A percentile compares a stretch with the other conserved stretches of the same genome.
phyloP scores from a whole-genome alignment of 1,284 basidiomycete species.

The Cryptococcus amylolentus region DNA sequence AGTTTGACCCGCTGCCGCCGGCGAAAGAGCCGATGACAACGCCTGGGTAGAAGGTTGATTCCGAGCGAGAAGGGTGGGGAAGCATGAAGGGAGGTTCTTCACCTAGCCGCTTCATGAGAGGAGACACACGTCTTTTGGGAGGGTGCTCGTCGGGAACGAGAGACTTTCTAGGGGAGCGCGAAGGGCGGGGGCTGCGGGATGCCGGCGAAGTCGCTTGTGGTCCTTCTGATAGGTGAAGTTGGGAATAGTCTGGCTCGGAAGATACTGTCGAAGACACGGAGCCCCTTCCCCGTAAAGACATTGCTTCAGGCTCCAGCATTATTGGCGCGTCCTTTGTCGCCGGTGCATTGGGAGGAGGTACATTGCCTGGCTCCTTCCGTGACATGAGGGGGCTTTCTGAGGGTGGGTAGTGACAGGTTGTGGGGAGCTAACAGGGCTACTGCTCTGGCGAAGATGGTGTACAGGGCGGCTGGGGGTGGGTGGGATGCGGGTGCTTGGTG shows the following conservation, averaged over 20 bases:
- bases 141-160: not conserved
- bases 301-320: not conserved
- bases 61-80: slow-evolving; percentile 14
- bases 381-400: no score
- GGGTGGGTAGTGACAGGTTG: no score
- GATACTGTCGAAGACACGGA: not conserved
- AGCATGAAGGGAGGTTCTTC: slow-evolving; percentile 30
- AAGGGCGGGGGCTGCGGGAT: not conserved
- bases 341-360: not conserved
- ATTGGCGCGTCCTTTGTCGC: not conserved
- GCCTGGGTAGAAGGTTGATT: slow-evolving; percentile 24
- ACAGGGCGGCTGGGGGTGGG: no score
- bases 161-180: not conserved
- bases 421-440: no score
- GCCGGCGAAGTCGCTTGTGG: not conserved
- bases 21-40: slow-evolving; percentile 29
- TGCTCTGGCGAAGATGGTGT: no score
- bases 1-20: slow-evolving; percentile 6
- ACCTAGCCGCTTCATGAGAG: slow-evolving; percentile 24
- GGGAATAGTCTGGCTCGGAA: not conserved
- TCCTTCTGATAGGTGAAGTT: not conserved
- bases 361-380: not conserved
- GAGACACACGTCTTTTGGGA: slow-evolving; percentile 8
- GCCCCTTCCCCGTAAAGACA: not conserved
- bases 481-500: no score